These are phyloP conservation scores for Mrakia hoshinonis DNA, from an alignment of 768 basidiomycete species.

Conservation along the genomic window DNA sequence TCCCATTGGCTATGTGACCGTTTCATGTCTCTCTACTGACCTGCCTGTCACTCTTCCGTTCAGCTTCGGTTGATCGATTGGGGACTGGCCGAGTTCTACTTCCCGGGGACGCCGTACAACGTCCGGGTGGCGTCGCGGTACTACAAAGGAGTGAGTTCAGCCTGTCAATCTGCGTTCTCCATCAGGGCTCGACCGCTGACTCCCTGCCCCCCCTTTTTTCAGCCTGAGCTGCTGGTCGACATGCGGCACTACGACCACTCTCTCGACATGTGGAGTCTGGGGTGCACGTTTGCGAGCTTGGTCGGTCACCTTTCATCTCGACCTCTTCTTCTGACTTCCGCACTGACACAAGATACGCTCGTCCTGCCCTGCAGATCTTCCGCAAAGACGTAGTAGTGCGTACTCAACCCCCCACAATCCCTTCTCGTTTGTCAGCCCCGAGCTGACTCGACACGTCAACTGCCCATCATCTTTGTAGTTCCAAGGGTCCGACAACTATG, in stretches of 20 bases:
- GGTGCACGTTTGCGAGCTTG: slow-evolving; percentile 99
- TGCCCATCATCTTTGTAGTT: slow-evolving; percentile 54
- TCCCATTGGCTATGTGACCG: background rate
- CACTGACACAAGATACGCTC: background rate
- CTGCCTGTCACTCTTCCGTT: background rate
- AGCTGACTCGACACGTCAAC: background rate
- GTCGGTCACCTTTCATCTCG: slow-evolving; percentile 46
- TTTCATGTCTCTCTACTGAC: background rate
- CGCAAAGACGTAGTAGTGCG: slow-evolving; percentile 71
- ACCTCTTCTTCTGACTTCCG: background rate
- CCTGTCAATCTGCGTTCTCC: too few relatives aligned
- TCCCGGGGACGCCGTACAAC: slow-evolving; percentile 89
- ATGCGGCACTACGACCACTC: slow-evolving; percentile 98
- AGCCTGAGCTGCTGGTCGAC: slow-evolving; percentile 84
- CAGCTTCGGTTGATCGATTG: slow-evolving; percentile 95
- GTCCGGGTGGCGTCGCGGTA: slow-evolving; percentile 94
- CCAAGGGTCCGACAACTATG: slow-evolving; percentile 98
- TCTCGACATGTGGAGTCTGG: slow-evolving; percentile 97
- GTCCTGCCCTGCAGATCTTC: slow-evolving; percentile 61
- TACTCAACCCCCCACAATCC: too few relatives aligned
- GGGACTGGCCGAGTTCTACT: slow-evolving; percentile 98
- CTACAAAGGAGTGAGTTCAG: slow-evolving; percentile 62
- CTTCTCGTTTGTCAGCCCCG: too few relatives aligned
- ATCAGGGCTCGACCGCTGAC: background rate
- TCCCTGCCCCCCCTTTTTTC: background rate